A percentile compares a stretch with the other conserved stretches of the same genome.
These are phyloP conservation scores for Penicillium desertorum DNA, from an alignment of 495 filamentous ascomycete genomes.

Conservation along the genomic window DNA sequence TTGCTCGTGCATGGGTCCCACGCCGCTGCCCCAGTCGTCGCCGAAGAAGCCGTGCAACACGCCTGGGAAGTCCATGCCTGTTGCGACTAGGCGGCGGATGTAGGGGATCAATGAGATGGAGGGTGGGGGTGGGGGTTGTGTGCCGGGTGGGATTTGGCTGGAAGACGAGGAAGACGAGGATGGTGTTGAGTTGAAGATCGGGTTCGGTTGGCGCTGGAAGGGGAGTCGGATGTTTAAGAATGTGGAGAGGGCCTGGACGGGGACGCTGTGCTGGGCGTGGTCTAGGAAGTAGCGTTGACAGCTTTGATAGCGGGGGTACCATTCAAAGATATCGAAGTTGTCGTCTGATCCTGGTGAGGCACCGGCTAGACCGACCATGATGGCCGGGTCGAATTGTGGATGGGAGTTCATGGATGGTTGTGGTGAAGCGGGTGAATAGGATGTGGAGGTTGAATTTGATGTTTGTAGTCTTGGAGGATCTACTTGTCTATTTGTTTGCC, in stretches of 20 bases:
- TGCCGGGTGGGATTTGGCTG: conserved; percentile 27
- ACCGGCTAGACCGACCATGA: conserved; percentile 41
- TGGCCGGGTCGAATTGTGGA: conserved; percentile 41
- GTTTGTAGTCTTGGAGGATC: conserved; percentile 4
- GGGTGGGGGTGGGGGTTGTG: conserved; percentile 28
- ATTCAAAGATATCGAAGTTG: conserved; percentile 79
- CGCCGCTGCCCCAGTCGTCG: conserved; percentile 78
- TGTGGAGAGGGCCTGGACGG: conserved; percentile 84
- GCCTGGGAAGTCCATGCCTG: conserved; percentile 81
- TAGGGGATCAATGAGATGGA: conserved; percentile 82
- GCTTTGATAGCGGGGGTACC: conserved; percentile 89
- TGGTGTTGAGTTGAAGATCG: conserved; percentile 35
- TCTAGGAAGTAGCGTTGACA: conserved; percentile 94
- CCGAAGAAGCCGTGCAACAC: conserved; percentile 94
- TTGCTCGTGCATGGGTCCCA: conserved; percentile 80
- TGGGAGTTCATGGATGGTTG: conserved; percentile 34
- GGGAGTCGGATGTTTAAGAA: conserved; percentile 81
- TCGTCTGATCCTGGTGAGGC: conserved; percentile 41
- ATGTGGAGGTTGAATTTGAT: conserved; percentile 4
- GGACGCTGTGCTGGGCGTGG: conserved; percentile 78
- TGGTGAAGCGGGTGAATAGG: conserved; percentile 16
- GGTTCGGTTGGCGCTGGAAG: conserved; percentile 44
- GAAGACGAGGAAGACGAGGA: conserved; percentile 28
- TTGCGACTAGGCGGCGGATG: conserved; percentile 85
- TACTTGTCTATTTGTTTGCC: conserved; percentile 11